Percentiles rank a stretch among this genome's conserved stretches.
phyloP scores from a whole-genome alignment of 768 basidiomycete genomes.

The Termitomyces sp. region DNA sequence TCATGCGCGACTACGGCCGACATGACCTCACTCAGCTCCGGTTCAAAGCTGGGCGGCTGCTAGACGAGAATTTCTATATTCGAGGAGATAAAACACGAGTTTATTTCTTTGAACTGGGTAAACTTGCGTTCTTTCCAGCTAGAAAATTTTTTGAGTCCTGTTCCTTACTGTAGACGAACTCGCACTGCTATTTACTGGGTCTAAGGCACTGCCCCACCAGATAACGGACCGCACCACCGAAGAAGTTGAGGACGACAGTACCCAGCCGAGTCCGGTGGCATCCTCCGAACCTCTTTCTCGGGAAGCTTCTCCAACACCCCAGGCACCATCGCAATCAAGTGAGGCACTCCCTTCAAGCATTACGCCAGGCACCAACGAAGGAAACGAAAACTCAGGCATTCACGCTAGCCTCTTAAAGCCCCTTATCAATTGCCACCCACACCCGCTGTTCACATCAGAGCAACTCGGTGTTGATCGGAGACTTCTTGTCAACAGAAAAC shows the following conservation, averaged over 20 bases:
- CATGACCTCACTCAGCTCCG: slow-evolving; percentile 93
- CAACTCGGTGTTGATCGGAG: slow-evolving; percentile 89
- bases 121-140: slow-evolving; percentile 5
- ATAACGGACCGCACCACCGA: slow-evolving; percentile 24
- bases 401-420: slow-evolving; percentile 36
- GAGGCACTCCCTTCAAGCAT: not conserved
- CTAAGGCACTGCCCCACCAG: slow-evolving; percentile 29
- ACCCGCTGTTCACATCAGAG: slow-evolving; percentile 71
- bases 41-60: slow-evolving; percentile 81
- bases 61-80: slow-evolving; percentile 94
- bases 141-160: not conserved
- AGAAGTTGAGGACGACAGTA: slow-evolving; percentile 31
- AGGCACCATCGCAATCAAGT: slow-evolving; percentile 1
- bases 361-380: not conserved
- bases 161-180: slow-evolving; percentile 55
- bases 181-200: slow-evolving; percentile 73
- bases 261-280: not conserved
- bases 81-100: slow-evolving; percentile 96
- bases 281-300: slow-evolving; percentile 2
- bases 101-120: slow-evolving; percentile 92
- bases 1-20: slow-evolving; percentile 93
- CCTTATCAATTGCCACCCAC: slow-evolving; percentile 28
- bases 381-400: slow-evolving; percentile 10
- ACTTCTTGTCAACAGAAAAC: slow-evolving; percentile 87
- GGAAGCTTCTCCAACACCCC: not conserved